Conservation (phyloP, 345 rosid species). For the Sapria himalayana region DNA sequence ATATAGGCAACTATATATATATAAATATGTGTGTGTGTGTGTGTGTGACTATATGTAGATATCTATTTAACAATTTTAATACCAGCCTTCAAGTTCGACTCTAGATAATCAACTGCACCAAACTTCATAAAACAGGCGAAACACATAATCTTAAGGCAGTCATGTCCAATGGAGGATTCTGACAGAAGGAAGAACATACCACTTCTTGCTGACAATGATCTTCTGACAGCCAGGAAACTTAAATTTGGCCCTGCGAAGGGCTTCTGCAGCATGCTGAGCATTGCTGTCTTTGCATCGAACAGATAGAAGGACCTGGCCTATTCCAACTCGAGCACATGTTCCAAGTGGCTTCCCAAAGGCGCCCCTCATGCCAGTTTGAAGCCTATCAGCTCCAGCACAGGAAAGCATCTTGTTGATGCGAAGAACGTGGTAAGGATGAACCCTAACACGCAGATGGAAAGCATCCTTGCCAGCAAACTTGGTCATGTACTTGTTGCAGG, state of each 20-base stretch:
- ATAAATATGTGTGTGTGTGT: too few relatives aligned
- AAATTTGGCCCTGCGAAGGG: slow-evolving; percentile 63
- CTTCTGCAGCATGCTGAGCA: slow-evolving; percentile 55
- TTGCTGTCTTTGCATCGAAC: slow-evolving; percentile 56
- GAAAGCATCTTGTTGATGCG: slow-evolving; percentile 79
- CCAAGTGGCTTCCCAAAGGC: slow-evolving; percentile 69
- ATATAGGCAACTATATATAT: too few relatives aligned
- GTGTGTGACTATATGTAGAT: too few relatives aligned
- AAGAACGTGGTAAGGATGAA: slow-evolving; percentile 63
- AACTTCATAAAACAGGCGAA: background rate
- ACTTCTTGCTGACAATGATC: slow-evolving; percentile 66
- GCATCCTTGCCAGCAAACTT: slow-evolving; percentile 65
- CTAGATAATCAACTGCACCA: background rate
- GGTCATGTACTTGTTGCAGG: slow-evolving; percentile 64
- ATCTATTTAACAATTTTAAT: too few relatives aligned
- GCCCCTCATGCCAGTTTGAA: slow-evolving; percentile 69
- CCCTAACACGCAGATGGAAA: slow-evolving; percentile 53
- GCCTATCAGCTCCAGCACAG: slow-evolving; percentile 80
- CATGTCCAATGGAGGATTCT: background rate
- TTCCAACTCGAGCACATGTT: slow-evolving; percentile 48
- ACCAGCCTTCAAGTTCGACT: too few relatives aligned
- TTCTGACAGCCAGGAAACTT: slow-evolving; percentile 70
- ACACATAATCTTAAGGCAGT: background rate
- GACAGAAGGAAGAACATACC: slow-evolving; percentile 13
- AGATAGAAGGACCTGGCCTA: slow-evolving; percentile 66